These are phyloP conservation scores for Macrolepiota fuliginosa DNA, from an alignment of 768 basidiomycete genomes.

Conservation along the genomic window DNA sequence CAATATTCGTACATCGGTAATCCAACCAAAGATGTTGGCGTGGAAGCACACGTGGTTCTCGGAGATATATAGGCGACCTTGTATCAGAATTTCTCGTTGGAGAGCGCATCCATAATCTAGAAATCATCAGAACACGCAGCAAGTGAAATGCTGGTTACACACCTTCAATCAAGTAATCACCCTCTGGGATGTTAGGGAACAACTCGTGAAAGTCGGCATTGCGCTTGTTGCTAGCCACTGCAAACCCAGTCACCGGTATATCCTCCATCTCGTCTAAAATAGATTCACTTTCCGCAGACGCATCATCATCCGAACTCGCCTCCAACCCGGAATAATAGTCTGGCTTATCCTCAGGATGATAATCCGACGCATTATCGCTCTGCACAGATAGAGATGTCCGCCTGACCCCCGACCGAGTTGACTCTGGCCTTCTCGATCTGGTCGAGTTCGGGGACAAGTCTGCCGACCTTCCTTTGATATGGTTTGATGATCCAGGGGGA, in stretches of 20 bases:
- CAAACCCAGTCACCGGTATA: slow-evolving; percentile 94
- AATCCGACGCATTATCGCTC: slow-evolving; percentile 32
- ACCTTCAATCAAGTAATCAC: slow-evolving; percentile 99
- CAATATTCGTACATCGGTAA: slow-evolving; percentile 76
- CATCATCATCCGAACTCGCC: slow-evolving; percentile 29
- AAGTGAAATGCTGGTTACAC: slow-evolving; percentile 23
- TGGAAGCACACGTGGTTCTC: slow-evolving; percentile 99
- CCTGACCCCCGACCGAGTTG: slow-evolving; percentile 9
- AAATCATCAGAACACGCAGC: slow-evolving; percentile 3
- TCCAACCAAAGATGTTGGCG: slow-evolving; percentile 99
- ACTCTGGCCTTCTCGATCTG: slow-evolving; percentile 20
- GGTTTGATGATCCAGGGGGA: slow-evolving; percentile 19
- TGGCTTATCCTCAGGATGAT: slow-evolving; percentile 26
- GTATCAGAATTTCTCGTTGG: slow-evolving; percentile 94
- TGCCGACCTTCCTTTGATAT: slow-evolving; percentile 12
- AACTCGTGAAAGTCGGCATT: slow-evolving; percentile 96
- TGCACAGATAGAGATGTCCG: slow-evolving; percentile 21
- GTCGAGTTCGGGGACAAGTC: slow-evolving; percentile 31
- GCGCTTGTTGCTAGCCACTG: slow-evolving; percentile 91
- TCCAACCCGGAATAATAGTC: slow-evolving; percentile 41
- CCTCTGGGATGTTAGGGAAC: slow-evolving; percentile 86
- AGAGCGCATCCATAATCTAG: slow-evolving; percentile 97
- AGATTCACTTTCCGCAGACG: slow-evolving; percentile 26
- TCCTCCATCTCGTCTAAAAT: slow-evolving; percentile 61
- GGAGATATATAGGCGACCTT: slow-evolving; percentile 94